A percentile compares a stretch with the other conserved stretches of the same genome.
Conservation (phyloP, 441 rosid genomes). For the Mallotus repandus region DNA sequence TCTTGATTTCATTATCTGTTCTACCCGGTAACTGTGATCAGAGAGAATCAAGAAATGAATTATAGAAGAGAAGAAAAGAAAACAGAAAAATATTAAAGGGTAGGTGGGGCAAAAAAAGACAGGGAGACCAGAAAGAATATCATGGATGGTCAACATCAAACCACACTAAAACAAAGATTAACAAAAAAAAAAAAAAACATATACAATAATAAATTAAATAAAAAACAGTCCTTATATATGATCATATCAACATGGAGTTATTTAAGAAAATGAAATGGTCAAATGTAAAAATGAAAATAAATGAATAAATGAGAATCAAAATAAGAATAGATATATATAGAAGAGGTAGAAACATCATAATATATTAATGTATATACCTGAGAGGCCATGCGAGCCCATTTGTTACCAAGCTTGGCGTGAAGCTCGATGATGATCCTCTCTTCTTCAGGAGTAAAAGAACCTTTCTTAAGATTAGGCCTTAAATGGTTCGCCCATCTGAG, state of each 20-base stretch:
- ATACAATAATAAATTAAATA: too few species aligned
- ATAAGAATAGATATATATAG: background rate
- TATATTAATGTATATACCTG: slow-evolving; percentile 42
- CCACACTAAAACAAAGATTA: background rate
- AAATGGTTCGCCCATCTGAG: slow-evolving; percentile 92
- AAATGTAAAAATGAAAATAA: background rate
- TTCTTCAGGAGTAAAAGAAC: slow-evolving; percentile 70
- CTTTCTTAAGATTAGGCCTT: slow-evolving; percentile 76
- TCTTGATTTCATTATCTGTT: slow-evolving; percentile 90
- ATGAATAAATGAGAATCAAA: too few species aligned
- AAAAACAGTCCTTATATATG: background rate
- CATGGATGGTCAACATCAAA: background rate
- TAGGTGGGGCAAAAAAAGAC: background rate
- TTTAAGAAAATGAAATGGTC: background rate
- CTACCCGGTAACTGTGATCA: slow-evolving; percentile 68
- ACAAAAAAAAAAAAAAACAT: background rate
- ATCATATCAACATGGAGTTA: too few species aligned
- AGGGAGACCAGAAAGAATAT: background rate
- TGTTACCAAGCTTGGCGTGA: slow-evolving; percentile 77
- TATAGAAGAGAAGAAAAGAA: background rate
- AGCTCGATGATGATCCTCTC: slow-evolving; percentile 70
- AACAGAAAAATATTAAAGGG: slow-evolving; percentile 3
- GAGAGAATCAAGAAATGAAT: background rate
- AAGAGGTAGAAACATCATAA: too few species aligned
- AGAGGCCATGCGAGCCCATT: slow-evolving; percentile 96